Evolutionary conservation across 1,139 yeast genomes (phyloP), one percentile per base, ranked within the genome.

Genomic region (Maudiozyma humilis): DNA sequence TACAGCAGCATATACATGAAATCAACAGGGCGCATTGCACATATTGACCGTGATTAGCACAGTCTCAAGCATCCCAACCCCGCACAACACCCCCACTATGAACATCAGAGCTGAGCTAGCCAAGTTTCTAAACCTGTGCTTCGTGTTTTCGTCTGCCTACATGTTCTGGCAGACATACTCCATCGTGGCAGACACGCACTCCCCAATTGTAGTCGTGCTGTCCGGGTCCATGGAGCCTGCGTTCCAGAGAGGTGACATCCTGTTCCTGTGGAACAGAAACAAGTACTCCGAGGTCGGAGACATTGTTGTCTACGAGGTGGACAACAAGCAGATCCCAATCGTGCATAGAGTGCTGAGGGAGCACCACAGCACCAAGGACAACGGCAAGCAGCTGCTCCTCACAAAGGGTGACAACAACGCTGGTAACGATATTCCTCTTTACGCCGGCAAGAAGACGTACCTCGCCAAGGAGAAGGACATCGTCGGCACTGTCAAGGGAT

Each of bases 221-320:
- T 87, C 97, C 1, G 99, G 98, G 4, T 91, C 97, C 1, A 91
- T 91, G 99, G 98, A 93, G 62, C 99, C 99, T 1, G 98, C 98
- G 0, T 93, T 93, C 72, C 97, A 91, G 65, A 78, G 98, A 65
- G 99, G 99, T 41, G 99, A 91, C 61, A 82, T 93, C 35, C 69
- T 91, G 48, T 82, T 91, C 59, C 71, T 91, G 47, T 88, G 96
- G 95, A 91, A 91, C 65, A 73, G 96, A 51, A 81, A 83, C 47
- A 57, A 67, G 17, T 66, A 65, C 34, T 79, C 80, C 33, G 70
- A 75, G 41, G 94, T 89, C 1, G 99, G 99, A n/a, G 98, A 91
- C 59, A 74, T 91, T 20, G 97, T 91, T 12, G 98, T 91, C n/a
- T 91, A 93, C 62, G 91, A 91, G 56, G 76, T 89, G 25, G 74